Evolutionary conservation across 1,284 basidiomycete genomes (phyloP), one percentile per base, ranked within the genome.

Genomic region (Cutaneotrichosporon dermatis): DNA sequence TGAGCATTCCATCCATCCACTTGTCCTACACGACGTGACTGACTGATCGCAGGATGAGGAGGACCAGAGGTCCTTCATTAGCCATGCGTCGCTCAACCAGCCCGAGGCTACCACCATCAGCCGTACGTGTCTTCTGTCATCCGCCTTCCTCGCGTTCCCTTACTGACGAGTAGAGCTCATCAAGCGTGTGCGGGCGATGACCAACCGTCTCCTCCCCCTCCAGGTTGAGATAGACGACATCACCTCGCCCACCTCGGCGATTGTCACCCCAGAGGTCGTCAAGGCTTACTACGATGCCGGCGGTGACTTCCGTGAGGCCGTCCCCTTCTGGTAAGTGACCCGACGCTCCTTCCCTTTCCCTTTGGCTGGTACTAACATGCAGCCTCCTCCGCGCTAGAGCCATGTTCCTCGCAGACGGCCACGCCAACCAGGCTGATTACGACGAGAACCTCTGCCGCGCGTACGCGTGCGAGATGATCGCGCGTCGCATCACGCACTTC

Each of bases 401-500:
- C 16, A 84, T 88, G 57, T 94, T 94, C 66, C 82, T 89, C 74
- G 84, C 81, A 54, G 80, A 76, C 51, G 73, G 74, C 9, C 66
- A 69, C 43, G 45, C 61, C 36, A 75, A 76, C 59, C 76, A 79
- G 3, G 87, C 90, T 7, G 89, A 95, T 71, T 90, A 87, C 69
- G 91, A 86, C 59, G 93, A 96, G 79, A 92, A 92, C 67, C 70
- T 84, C 42, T 85, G 87, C 64, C 83, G 92, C 87, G 90, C 88
- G 50, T 82, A 83, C 37, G 88, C 92, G 3, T 95, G 92, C 69
- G 92, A 96, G 76, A 88, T 90, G 2, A 79, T 96, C n/a, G 93
- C 93, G 4, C 84, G 92, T 54, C 82, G 87, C 59, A 86, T 94
- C 54, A 82, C 93, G 9, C 89, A 92, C 72, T 76, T 81, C 44